Percentiles rank a stretch among this genome's conserved stretches.
Evolutionary conservation across 2,329 filamentous ascomycete genomes (phyloP).

Genomic region (Grosmannia huntii): DNA sequence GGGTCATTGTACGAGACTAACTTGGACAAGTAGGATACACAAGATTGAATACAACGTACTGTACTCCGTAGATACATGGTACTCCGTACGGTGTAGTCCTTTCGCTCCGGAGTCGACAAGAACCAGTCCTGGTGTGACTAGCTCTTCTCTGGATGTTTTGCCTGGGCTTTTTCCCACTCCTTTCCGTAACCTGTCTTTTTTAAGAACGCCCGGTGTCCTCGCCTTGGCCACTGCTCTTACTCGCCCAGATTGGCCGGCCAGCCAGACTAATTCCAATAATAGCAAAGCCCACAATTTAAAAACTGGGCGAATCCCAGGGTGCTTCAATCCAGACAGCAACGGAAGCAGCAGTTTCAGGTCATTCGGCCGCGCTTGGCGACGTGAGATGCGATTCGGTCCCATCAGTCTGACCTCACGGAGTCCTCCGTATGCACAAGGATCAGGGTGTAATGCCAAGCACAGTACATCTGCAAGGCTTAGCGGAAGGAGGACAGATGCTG

Average conservation of each 20-base stretch:
- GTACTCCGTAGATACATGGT: no score
- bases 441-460: no score
- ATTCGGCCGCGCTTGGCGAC: background rate
- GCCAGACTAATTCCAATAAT: conserved; percentile 1
- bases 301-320: background rate
- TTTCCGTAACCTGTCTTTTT: no score
- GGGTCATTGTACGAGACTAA: background rate
- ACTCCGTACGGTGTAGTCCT: background rate
- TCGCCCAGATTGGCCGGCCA: background rate
- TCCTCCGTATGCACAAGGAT: no score
- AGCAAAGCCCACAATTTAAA: background rate
- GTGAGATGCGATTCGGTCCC: no score
- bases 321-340: background rate
- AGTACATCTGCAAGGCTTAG: background rate
- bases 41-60: background rate
- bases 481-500: background rate
- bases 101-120: background rate
- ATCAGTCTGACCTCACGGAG: no score
- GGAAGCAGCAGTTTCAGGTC: background rate
- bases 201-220: background rate
- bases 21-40: background rate
- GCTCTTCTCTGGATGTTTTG: background rate
- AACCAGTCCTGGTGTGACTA: background rate
- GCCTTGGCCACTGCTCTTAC: background rate
- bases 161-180: background rate